phyloP scores from a whole-genome alignment of 495 filamentous ascomycete genomes.

The Talaromyces borbonicus region DNA sequence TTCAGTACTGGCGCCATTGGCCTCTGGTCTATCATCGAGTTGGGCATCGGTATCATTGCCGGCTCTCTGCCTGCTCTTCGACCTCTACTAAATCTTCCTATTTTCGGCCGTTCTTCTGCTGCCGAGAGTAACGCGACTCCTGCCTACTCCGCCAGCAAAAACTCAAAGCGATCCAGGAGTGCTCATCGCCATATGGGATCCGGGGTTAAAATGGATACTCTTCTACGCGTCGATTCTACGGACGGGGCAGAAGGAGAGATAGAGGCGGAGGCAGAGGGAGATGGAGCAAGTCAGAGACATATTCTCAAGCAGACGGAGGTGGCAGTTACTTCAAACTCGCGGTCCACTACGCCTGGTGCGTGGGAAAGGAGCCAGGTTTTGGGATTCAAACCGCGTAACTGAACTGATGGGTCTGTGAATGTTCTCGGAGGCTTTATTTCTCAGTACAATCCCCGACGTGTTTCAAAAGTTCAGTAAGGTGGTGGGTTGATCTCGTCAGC shows the following conservation, averaged over 20 bases:
- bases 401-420: too few species aligned
- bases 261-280: neutral
- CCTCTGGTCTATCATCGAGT: slow-evolving; percentile 39
- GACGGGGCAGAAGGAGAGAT: too few species aligned
- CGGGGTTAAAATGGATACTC: slow-evolving; percentile 1
- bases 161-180: neutral
- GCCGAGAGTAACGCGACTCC: neutral
- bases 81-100: slow-evolving; percentile 25
- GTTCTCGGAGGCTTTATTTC: too few species aligned
- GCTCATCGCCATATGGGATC: neutral
- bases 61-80: slow-evolving; percentile 39
- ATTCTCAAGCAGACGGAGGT: slow-evolving; percentile 3
- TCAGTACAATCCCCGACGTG: too few species aligned
- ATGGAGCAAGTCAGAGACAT: slow-evolving; percentile 1
- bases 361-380: slow-evolving; percentile 4
- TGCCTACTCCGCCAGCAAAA: neutral
- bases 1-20: slow-evolving; percentile 26
- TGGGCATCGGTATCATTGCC: slow-evolving; percentile 35
- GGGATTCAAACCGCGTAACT: slow-evolving; percentile 1
- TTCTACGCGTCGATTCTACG: neutral
- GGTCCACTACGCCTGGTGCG: slow-evolving; percentile 1
- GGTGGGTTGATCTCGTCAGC: too few species aligned
- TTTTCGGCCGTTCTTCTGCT: slow-evolving; percentile 2
- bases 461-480: too few species aligned
- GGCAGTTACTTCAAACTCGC: neutral